phyloP scores from a whole-genome alignment of 2,329 filamentous ascomycete genomes.

The Colletotrichum tabaci region DNA sequence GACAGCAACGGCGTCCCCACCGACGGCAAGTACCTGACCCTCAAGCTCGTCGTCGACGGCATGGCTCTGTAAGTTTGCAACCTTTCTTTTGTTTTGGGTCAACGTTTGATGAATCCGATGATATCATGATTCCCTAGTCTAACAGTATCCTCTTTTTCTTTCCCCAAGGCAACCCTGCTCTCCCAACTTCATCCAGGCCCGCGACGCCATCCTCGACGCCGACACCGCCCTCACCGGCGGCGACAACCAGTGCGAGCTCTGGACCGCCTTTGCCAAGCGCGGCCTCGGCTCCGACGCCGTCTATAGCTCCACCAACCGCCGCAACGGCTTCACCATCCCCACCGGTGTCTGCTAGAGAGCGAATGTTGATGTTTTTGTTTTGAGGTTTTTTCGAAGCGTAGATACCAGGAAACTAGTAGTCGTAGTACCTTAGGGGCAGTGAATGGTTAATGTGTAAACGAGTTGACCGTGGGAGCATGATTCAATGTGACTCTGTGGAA shows the following conservation, averaged over 20 bases:
- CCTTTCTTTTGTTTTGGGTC: background rate
- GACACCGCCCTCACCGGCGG: slow-evolving; percentile 67
- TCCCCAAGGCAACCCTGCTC: slow-evolving; percentile 65
- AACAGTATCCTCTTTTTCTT: background rate
- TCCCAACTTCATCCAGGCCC: slow-evolving; percentile 66
- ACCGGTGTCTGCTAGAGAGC: slow-evolving; percentile 43
- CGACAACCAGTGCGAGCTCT: slow-evolving; percentile 65
- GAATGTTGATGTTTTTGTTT: background rate
- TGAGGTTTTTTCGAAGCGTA: background rate
- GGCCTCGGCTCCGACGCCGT: slow-evolving; percentile 62
- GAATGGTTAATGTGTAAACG: background rate
- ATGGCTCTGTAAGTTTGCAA: slow-evolving; percentile 58
- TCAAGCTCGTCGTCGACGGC: slow-evolving; percentile 68
- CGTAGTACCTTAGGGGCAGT: background rate
- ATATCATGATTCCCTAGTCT: background rate
- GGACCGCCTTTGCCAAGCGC: slow-evolving; percentile 70
- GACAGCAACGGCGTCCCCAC: slow-evolving; percentile 60
- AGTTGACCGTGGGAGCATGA: background rate
- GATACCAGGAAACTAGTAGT: slow-evolving; percentile 1
- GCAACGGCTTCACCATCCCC: slow-evolving; percentile 51
- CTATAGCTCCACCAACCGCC: slow-evolving; percentile 48
- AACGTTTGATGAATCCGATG: too few relatives aligned
- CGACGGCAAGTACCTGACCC: slow-evolving; percentile 65
- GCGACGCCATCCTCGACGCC: slow-evolving; percentile 70
- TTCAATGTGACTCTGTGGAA: background rate